Conservation (phyloP, 2,329 filamentous ascomycete species). For the Aureobasidium namibiae region DNA sequence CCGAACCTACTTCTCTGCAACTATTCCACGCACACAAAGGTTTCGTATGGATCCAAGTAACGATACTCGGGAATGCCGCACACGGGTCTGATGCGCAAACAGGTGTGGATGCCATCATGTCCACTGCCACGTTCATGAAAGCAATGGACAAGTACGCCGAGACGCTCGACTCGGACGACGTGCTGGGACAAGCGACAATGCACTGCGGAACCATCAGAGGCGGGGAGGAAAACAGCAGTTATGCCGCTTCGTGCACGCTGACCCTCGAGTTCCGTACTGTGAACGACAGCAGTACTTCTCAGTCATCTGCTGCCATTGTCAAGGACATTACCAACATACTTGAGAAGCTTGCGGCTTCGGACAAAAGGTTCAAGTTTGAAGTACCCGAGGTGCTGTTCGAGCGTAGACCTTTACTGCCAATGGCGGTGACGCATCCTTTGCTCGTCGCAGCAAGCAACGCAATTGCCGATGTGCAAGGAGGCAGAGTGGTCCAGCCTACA, state of each 20-base stretch:
- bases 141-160: background rate
- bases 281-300: background rate
- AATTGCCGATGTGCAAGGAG: background rate
- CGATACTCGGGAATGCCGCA: background rate
- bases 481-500: background rate
- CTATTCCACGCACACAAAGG: conserved; percentile 1
- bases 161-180: background rate
- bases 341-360: background rate
- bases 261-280: background rate
- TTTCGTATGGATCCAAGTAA: background rate
- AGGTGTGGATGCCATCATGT: conserved; percentile 1
- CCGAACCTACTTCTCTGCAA: background rate
- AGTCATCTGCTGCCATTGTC: background rate
- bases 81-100: background rate
- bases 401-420: background rate
- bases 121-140: background rate
- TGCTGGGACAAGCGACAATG: background rate
- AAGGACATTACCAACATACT: background rate
- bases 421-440: background rate
- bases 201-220: conserved; percentile 1
- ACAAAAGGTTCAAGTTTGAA: background rate
- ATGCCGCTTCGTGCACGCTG: background rate
- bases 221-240: conserved; percentile 4
- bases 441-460: background rate
- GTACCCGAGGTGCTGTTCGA: background rate